These are phyloP conservation scores for Phytophthora capsici DNA, from an alignment of 352 stramenopile genomes.

Conservation along the genomic window DNA sequence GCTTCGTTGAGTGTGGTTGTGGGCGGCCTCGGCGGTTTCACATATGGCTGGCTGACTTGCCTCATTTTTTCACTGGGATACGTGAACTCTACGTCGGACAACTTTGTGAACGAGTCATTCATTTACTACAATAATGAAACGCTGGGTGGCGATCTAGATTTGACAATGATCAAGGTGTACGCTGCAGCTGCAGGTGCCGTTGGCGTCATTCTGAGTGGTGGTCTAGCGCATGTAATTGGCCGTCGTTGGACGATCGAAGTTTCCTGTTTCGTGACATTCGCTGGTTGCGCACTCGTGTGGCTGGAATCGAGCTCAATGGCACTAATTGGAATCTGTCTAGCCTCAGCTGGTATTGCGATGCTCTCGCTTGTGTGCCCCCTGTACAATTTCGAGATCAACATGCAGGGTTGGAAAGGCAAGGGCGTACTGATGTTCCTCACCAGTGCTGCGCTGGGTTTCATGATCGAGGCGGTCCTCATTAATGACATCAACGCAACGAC, in stretches of 20 bases:
- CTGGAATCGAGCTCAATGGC: constrained; percentile 72
- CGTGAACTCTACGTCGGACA: constrained; percentile 72
- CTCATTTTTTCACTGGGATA: constrained; percentile 85
- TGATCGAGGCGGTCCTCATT: constrained; percentile 78
- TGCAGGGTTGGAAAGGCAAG: constrained; percentile 88
- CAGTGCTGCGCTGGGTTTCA: constrained; percentile 68
- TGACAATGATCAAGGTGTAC: constrained; percentile 78
- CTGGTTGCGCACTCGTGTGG: constrained; percentile 71
- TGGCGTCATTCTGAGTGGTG: constrained; percentile 57
- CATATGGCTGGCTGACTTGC: constrained; percentile 83
- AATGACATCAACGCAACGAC: constrained; percentile 76
- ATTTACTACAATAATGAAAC: constrained; percentile 77
- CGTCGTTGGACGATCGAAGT: constrained; percentile 70
- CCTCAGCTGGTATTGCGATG: constrained; percentile 77
- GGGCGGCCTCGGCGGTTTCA: constrained; percentile 71
- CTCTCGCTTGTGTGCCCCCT: constrained; percentile 74
- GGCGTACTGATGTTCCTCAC: constrained; percentile 87
- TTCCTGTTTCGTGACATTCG: constrained; percentile 66
- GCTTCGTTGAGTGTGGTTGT: constrained; percentile 81
- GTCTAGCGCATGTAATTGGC: constrained; percentile 63
- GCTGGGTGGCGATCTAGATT: constrained; percentile 53
- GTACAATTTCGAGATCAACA: constrained; percentile 92
- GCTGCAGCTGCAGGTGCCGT: constrained; percentile 58
- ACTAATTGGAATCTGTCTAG: constrained; percentile 71
- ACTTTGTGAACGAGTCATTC: constrained; percentile 89